Conservation (phyloP, 345 rosid species). For the Punica granatum region DNA sequence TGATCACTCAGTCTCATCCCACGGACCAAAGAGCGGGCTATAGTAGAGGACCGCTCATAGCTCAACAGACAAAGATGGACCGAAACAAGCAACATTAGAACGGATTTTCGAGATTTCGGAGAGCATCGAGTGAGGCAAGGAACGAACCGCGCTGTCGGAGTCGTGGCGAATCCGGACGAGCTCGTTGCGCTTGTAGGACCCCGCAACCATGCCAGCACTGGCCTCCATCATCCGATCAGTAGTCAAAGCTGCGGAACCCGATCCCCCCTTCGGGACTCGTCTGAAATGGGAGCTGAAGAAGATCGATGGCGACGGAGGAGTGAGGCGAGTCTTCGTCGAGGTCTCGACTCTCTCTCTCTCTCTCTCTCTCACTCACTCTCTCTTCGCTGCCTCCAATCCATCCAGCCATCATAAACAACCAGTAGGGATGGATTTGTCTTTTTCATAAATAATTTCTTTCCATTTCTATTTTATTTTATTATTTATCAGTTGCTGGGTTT, state of each 20-base stretch:
- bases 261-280: not conserved
- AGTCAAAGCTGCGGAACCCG: not conserved
- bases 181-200: slow-evolving; percentile 93
- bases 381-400: not conserved
- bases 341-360: not conserved
- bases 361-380: not conserved
- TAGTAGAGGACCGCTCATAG: no score
- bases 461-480: no score
- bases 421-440: no score
- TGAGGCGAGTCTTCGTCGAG: not conserved
- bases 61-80: not conserved
- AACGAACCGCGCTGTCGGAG: slow-evolving; percentile 30
- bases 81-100: not conserved
- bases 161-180: slow-evolving; percentile 88
- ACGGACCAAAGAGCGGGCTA: no score
- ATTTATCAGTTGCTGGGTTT: no score
- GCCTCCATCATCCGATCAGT: slow-evolving; percentile 60
- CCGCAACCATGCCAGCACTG: slow-evolving; percentile 91
- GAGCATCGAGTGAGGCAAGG: not conserved
- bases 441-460: no score
- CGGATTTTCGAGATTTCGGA: not conserved
- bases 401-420: no score
- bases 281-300: not conserved
- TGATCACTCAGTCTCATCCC: no score
- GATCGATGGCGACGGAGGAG: not conserved